These are phyloP conservation scores for Brachypodium distachyon DNA, from an alignment of 202 grass and related monocot genomes.

Conservation along the genomic window DNA sequence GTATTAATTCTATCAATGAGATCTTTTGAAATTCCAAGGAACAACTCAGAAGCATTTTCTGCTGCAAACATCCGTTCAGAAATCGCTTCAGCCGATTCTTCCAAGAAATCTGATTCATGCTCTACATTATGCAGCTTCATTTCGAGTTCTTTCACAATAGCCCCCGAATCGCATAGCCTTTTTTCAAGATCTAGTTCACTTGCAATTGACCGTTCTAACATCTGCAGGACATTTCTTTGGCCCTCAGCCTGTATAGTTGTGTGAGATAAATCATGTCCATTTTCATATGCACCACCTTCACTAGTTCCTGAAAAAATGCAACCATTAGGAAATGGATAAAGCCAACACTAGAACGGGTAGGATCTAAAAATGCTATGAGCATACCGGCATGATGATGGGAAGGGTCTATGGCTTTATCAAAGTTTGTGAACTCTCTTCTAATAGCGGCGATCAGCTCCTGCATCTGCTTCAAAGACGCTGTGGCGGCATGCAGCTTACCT, in stretches of 20 bases:
- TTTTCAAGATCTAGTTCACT: constrained; percentile 53
- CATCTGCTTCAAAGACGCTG: constrained; percentile 35
- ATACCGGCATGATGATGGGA: constrained; percentile 34
- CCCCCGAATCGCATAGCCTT: constrained; percentile 36
- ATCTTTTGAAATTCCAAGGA: constrained; percentile 54
- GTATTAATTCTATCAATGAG: constrained; percentile 38
- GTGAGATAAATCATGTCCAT: constrained; percentile 29
- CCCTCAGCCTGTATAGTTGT: constrained; percentile 26
- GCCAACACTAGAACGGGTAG: neutral
- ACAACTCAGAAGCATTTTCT: constrained; percentile 51
- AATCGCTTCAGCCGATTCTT: constrained; percentile 48
- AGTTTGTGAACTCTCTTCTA: constrained; percentile 22
- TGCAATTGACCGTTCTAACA: constrained; percentile 72
- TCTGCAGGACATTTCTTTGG: constrained; percentile 52
- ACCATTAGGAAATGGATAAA: neutral
- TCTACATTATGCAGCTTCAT: constrained; percentile 37
- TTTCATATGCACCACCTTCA: constrained; percentile 23
- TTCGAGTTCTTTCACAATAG: constrained; percentile 40
- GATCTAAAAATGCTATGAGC: constrained; percentile 14
- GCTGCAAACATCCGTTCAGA: constrained; percentile 46
- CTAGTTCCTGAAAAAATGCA: constrained; percentile 26
- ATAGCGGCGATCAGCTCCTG: constrained; percentile 35
- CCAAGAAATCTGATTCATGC: constrained; percentile 37
- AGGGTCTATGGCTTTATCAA: constrained; percentile 32
- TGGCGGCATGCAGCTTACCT: constrained; percentile 25